Evolutionary conservation across 2,329 filamentous ascomycete genomes (phyloP).

Genomic region (Berkeleyomyces basicola): DNA sequence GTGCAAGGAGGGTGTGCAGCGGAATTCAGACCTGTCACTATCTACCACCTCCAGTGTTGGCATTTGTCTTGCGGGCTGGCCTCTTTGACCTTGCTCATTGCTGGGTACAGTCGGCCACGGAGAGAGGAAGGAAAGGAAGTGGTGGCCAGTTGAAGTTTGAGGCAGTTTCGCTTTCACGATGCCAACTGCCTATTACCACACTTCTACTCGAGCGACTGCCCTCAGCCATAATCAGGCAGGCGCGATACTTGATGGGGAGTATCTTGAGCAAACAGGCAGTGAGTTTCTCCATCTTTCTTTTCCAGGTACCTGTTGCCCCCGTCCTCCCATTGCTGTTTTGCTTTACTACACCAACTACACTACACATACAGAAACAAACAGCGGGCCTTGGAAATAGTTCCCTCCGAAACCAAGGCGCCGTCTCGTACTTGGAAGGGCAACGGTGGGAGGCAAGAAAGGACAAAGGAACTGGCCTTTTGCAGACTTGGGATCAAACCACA

Average conservation of each 20-base stretch:
- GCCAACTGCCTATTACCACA: too few species aligned
- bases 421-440: background rate
- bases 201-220: too few species aligned
- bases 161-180: too few species aligned
- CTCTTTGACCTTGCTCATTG: background rate
- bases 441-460: background rate
- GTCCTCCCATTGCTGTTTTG: background rate
- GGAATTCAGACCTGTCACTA: background rate
- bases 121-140: background rate
- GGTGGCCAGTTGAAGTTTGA: too few species aligned
- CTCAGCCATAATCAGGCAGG: too few species aligned
- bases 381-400: background rate
- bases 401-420: background rate
- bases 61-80: conserved; percentile 1
- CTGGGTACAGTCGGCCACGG: background rate
- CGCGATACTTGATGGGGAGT: too few species aligned
- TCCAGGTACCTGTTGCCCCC: background rate
- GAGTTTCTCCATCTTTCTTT: background rate
- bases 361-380: background rate
- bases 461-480: background rate
- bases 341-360: too few species aligned
- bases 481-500: background rate
- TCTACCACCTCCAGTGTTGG: background rate
- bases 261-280: too few species aligned
- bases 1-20: background rate